A percentile compares a stretch with the other conserved stretches of the same genome.
Evolutionary conservation across 2,329 filamentous ascomycete species (phyloP).

Genomic region (Epichloe coenophiala): DNA sequence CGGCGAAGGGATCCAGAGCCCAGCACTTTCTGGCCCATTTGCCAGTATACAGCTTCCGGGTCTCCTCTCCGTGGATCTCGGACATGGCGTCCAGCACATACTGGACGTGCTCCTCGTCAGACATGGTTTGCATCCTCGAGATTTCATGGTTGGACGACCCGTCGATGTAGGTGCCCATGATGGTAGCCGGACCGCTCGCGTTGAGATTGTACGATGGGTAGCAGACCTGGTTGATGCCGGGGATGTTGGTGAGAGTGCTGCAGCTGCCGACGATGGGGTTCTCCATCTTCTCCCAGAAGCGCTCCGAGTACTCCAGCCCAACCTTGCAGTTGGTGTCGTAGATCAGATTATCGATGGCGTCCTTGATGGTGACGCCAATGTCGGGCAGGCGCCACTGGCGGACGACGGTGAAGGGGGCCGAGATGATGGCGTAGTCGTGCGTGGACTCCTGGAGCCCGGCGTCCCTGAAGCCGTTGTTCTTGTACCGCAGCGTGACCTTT

Average conservation of each 20-base stretch:
- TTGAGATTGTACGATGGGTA: slow-evolving; percentile 57
- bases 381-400: slow-evolving; percentile 45
- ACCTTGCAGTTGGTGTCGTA: slow-evolving; percentile 41
- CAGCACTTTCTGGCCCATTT: slow-evolving; percentile 53
- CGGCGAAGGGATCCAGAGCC: slow-evolving; percentile 46
- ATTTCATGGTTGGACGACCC: slow-evolving; percentile 24
- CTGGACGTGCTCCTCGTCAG: slow-evolving; percentile 47
- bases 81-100: slow-evolving; percentile 52
- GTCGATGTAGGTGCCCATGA: slow-evolving; percentile 45
- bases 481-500: slow-evolving; percentile 46
- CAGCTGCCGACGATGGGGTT: slow-evolving; percentile 52
- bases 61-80: slow-evolving; percentile 50
- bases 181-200: slow-evolving; percentile 44
- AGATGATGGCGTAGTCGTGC: slow-evolving; percentile 55
- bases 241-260: slow-evolving; percentile 40
- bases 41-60: slow-evolving; percentile 49
- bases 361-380: slow-evolving; percentile 26
- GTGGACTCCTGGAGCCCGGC: slow-evolving; percentile 29
- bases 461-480: slow-evolving; percentile 25
- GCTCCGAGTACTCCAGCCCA: slow-evolving; percentile 52
- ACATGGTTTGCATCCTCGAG: slow-evolving; percentile 26
- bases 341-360: slow-evolving; percentile 32
- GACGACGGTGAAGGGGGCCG: slow-evolving; percentile 50
- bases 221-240: slow-evolving; percentile 47
- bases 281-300: slow-evolving; percentile 41